These are phyloP conservation scores for Cornus kousa DNA, from an alignment of 148 eudicot genomes.

Conservation along the genomic window DNA sequence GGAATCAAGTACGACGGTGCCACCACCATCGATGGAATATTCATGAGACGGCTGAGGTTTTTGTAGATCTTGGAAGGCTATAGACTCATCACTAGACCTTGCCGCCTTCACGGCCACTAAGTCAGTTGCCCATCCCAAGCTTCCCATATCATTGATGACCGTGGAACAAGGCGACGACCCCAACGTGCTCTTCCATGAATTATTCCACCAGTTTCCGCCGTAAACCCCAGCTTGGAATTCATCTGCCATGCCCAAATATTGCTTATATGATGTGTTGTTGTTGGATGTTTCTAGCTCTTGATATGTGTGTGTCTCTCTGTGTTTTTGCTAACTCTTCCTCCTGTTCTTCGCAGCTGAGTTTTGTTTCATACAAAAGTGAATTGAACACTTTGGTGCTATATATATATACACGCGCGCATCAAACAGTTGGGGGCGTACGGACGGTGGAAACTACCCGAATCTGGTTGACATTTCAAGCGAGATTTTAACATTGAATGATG, in stretches of 20 bases:
- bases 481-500: background rate
- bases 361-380: constrained; percentile 10
- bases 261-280: background rate
- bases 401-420: constrained; percentile 14
- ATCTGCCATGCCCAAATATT: constrained; percentile 44
- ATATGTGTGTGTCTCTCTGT: background rate
- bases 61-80: constrained; percentile 23
- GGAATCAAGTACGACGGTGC: constrained; percentile 28
- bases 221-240: constrained; percentile 70
- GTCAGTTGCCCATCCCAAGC: constrained; percentile 47
- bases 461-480: constrained; percentile 55
- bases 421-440: constrained; percentile 12
- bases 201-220: constrained; percentile 63
- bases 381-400: constrained; percentile 21
- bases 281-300: background rate
- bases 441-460: constrained; percentile 32
- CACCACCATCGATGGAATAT: constrained; percentile 4
- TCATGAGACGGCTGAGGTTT: background rate
- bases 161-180: constrained; percentile 49
- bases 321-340: background rate
- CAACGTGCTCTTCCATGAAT: constrained; percentile 32
- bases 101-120: constrained; percentile 31
- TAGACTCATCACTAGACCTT: constrained; percentile 26
- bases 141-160: constrained; percentile 29
- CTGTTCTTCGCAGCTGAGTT: background rate